Percentiles rank a stretch among this genome's conserved stretches.
phyloP scores from a whole-genome alignment of 768 basidiomycete genomes.

The Agaricus sinodeliciosus region DNA sequence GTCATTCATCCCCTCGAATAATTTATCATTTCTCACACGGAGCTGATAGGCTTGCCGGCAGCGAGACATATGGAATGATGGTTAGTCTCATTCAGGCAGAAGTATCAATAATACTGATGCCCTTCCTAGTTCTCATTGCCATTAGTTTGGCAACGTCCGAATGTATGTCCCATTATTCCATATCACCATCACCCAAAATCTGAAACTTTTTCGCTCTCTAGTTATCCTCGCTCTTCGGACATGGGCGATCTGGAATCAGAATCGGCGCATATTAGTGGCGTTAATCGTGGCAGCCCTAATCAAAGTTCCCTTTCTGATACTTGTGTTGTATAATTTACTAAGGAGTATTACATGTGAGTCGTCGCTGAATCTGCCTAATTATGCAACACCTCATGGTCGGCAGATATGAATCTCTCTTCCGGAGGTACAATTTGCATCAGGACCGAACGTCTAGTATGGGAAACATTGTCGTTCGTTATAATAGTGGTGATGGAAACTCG shows the following conservation, averaged over 20 bases:
- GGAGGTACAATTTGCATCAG: neutral
- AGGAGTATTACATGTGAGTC: neutral
- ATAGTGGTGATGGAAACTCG: neutral
- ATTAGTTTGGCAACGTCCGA: neutral
- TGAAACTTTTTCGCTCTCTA: neutral
- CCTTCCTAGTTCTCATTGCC: neutral
- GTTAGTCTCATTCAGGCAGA: neutral
- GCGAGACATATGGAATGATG: slow-evolving; percentile 1
- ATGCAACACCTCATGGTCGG: neutral
- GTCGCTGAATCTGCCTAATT: too few species aligned
- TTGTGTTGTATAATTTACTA: neutral
- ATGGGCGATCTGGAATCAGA: slow-evolving; percentile 3
- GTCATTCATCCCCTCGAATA: neutral
- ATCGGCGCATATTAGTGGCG: neutral
- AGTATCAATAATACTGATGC: neutral
- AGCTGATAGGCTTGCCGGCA: neutral
- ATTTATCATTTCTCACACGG: neutral
- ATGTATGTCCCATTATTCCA: neutral
- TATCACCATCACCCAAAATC: too few species aligned
- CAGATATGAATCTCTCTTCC: neutral
- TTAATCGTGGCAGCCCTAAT: neutral
- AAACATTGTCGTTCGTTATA: neutral
- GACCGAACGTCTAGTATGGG: neutral
- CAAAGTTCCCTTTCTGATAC: neutral
- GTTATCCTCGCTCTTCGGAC: slow-evolving; percentile 4